Conservation (phyloP, 2,329 filamentous ascomycete genomes). For the Microdochium trichocladiopsis region DNA sequence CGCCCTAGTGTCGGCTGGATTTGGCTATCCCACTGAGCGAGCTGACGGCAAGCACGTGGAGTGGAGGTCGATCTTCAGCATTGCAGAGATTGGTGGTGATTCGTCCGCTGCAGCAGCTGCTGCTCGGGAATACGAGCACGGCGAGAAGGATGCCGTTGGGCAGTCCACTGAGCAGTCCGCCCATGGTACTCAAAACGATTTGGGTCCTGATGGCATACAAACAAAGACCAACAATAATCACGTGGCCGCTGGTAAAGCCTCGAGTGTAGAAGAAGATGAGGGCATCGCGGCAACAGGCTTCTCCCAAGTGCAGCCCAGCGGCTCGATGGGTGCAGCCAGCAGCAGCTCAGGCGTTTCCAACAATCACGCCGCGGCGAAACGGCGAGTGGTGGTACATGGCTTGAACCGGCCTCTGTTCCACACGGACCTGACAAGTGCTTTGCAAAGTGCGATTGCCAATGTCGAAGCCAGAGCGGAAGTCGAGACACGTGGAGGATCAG, state of each 20-base stretch:
- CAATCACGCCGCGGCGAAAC: conserved; percentile 35
- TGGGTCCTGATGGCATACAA: conserved; percentile 4
- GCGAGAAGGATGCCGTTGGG: conserved; percentile 41
- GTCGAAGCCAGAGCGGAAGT: conserved; percentile 48
- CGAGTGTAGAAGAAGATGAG: conserved; percentile 11
- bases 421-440: conserved; percentile 79
- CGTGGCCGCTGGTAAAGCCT: conserved; percentile 10
- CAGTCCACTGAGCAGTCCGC: too few species aligned
- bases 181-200: conserved; percentile 5
- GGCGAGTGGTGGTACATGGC: conserved; percentile 67
- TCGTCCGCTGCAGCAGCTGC: conserved; percentile 61
- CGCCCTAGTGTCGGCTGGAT: conserved; percentile 78
- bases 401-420: conserved; percentile 90
- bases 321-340: neutral
- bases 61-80: conserved; percentile 94
- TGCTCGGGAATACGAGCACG: conserved; percentile 56
- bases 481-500: conserved; percentile 15
- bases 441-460: conserved; percentile 82
- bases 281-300: neutral
- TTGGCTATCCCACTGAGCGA: conserved; percentile 66
- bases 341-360: neutral
- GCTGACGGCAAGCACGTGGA: conserved; percentile 49
- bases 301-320: conserved; percentile 29
- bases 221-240: conserved; percentile 6
- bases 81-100: conserved; percentile 74